Conservation (phyloP, 139 green algal species). For the Ulvella scutata region DNA sequence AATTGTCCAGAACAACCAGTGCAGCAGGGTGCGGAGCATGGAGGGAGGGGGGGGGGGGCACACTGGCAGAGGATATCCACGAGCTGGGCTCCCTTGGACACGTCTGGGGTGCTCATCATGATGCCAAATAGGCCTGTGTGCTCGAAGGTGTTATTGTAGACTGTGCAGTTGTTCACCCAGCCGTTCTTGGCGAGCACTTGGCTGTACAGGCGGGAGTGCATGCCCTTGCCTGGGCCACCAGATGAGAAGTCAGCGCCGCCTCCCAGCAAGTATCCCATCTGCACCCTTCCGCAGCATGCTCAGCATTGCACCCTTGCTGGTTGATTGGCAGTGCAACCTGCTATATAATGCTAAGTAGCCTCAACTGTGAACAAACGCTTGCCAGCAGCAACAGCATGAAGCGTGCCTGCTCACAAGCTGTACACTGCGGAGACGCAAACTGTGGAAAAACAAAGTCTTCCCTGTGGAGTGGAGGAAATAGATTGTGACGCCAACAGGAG, state of each 20-base stretch:
- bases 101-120: conserved; percentile 5
- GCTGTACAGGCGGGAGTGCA: conserved; percentile 12
- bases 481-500: no score
- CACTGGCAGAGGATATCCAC: conserved; percentile 22
- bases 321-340: no score
- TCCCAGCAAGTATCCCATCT: conserved; percentile 5
- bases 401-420: no score
- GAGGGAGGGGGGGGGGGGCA: conserved; percentile 8
- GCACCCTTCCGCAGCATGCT: no score
- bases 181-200: conserved; percentile 17
- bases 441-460: no score
- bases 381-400: no score
- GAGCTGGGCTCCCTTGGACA: conserved; percentile 38
- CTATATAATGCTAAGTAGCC: no score
- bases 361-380: no score
- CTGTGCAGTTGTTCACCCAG: conserved; percentile 63
- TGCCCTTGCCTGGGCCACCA: conserved; percentile 10
- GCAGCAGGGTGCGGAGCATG: conserved; percentile 33
- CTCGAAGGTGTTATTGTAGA: conserved; percentile 63
- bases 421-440: no score
- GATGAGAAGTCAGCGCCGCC: conserved; percentile 4
- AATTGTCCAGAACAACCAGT: conserved; percentile 29
- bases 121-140: conserved; percentile 39
- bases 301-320: no score
- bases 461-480: no score